A percentile compares a stretch with the other conserved stretches of the same genome.
These are phyloP conservation scores for Usnea hakonensis DNA, from an alignment of 495 filamentous ascomycete genomes.

Conservation along the genomic window DNA sequence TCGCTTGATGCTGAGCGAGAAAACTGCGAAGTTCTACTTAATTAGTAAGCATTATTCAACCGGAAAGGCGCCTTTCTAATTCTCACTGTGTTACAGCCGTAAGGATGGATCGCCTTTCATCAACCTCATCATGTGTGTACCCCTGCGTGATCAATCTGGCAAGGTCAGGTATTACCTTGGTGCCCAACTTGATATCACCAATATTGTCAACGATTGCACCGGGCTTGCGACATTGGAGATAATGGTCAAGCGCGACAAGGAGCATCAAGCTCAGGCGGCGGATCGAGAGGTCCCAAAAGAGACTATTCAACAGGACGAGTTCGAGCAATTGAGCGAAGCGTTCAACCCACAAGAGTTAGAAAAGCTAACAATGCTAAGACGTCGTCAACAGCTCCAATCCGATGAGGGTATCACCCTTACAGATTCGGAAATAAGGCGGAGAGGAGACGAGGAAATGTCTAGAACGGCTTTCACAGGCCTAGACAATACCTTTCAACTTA, in stretches of 20 bases:
- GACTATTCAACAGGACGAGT: constrained; percentile 28
- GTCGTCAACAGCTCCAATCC: constrained; percentile 21
- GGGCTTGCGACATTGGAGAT: constrained; percentile 48
- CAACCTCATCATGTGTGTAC: constrained; percentile 57
- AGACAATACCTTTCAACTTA: constrained; percentile 9
- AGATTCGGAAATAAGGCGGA: neutral
- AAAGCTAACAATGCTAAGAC: constrained; percentile 30
- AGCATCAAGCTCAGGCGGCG: neutral
- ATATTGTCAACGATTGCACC: constrained; percentile 45
- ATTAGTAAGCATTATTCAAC: constrained; percentile 46
- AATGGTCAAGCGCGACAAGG: constrained; percentile 28
- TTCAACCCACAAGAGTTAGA: constrained; percentile 50
- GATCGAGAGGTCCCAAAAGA: constrained; percentile 16
- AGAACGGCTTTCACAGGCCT: constrained; percentile 5
- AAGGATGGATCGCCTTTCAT: constrained; percentile 58
- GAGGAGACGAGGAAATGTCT: neutral
- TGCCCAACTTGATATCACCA: constrained; percentile 52
- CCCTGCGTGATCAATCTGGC: constrained; percentile 54
- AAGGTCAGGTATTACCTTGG: constrained; percentile 54
- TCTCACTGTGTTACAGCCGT: constrained; percentile 31
- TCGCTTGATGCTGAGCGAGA: constrained; percentile 51
- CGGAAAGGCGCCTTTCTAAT: constrained; percentile 5
- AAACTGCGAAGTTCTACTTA: constrained; percentile 59
- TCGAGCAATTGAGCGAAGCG: constrained; percentile 50
- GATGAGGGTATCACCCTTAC: constrained; percentile 2